Percentiles rank a stretch among this genome's conserved stretches.
Conservation (phyloP, 495 filamentous ascomycete genomes). For the Podospora conica region DNA sequence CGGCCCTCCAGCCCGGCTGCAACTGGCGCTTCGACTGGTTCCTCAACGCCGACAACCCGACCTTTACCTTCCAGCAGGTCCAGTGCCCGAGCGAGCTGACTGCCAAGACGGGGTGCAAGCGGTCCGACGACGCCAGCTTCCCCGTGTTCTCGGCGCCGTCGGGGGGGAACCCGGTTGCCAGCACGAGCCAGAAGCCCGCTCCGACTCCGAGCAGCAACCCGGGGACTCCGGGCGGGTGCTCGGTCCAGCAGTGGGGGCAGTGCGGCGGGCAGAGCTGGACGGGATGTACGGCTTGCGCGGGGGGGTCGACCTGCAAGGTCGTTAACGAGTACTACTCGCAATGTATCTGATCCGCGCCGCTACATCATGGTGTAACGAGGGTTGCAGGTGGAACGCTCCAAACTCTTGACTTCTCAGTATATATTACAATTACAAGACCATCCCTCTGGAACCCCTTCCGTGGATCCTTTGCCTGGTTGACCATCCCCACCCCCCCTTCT, state of each 20-base stretch:
- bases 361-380: neutral
- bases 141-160: conserved; percentile 21
- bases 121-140: conserved; percentile 29
- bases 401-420: neutral
- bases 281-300: conserved; percentile 33
- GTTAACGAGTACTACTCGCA: conserved; percentile 39
- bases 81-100: conserved; percentile 49
- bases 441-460: neutral
- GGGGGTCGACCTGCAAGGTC: conserved; percentile 30
- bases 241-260: conserved; percentile 35
- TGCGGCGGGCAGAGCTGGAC: conserved; percentile 40
- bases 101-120: conserved; percentile 44
- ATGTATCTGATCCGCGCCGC: conserved; percentile 16
- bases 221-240: conserved; percentile 15
- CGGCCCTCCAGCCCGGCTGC: conserved; percentile 47
- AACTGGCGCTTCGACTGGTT: conserved; percentile 58
- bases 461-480: neutral
- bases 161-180: neutral
- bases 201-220: neutral
- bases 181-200: neutral
- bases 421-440: neutral
- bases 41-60: conserved; percentile 50
- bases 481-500: neutral
- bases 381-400: neutral
- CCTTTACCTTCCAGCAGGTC: conserved; percentile 46